Evolutionary conservation across 345 rosid species (phyloP).

Genomic region (Raphanus sativus): DNA sequence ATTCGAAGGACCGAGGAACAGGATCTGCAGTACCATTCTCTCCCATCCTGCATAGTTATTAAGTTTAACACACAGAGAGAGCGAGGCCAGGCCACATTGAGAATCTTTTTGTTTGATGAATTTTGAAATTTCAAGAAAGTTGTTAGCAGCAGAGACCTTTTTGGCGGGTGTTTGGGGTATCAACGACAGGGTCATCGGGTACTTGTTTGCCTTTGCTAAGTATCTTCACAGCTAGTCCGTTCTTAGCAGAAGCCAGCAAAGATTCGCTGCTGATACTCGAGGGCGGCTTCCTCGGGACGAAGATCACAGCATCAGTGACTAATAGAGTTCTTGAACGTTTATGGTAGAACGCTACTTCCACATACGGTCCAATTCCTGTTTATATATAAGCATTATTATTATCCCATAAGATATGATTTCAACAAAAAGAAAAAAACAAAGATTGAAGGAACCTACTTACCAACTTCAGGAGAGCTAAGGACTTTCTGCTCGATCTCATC

Average conservation of each 20-base stretch:
- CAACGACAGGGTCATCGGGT: conserved; percentile 75
- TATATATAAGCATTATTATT: background rate
- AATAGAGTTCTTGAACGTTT: conserved; percentile 77
- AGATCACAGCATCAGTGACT: conserved; percentile 89
- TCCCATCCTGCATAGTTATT: conserved; percentile 77
- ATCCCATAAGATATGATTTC: conserved; percentile 1
- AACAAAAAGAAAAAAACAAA: background rate
- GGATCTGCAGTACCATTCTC: conserved; percentile 93
- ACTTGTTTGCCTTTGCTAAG: conserved; percentile 92
- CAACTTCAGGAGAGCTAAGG: conserved; percentile 95
- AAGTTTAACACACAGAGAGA: background rate
- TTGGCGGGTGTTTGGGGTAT: conserved; percentile 64
- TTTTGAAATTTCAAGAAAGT: conserved; percentile 1
- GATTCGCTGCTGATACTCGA: conserved; percentile 76
- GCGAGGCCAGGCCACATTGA: background rate
- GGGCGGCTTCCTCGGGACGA: conserved; percentile 75
- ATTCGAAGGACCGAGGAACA: conserved; percentile 93
- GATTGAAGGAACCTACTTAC: conserved; percentile 35
- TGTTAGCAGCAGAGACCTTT: conserved; percentile 54
- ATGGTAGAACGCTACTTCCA: conserved; percentile 94
- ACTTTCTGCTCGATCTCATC: conserved; percentile 92
- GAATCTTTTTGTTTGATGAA: conserved; percentile 5
- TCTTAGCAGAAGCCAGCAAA: conserved; percentile 85
- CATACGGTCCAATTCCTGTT: conserved; percentile 89
- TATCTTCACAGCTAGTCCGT: conserved; percentile 88